Conservation (phyloP, 75 land plant species). For the Gnetum montanum region DNA sequence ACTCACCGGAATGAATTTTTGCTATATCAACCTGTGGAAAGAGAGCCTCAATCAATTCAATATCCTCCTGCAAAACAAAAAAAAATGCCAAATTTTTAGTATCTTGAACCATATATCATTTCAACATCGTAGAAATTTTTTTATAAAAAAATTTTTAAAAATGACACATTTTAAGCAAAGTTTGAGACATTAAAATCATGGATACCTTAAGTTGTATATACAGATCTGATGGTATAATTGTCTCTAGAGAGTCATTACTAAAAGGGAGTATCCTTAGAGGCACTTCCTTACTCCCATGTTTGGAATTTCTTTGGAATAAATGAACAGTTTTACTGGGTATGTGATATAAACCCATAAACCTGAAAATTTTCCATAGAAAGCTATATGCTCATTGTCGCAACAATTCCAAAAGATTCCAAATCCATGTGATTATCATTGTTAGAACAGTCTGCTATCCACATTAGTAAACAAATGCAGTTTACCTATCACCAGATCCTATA, state of each 20-base stretch:
- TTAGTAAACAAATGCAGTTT: not conserved
- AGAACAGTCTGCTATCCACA: slow-evolving; percentile 3
- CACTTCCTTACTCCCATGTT: slow-evolving; percentile 37
- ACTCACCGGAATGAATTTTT: slow-evolving; percentile 35
- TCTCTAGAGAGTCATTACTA: slow-evolving; percentile 22
- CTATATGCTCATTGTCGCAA: no score
- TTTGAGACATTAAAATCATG: not conserved
- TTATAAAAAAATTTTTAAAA: not conserved
- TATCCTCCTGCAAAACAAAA: slow-evolving; percentile 25
- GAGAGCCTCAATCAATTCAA: slow-evolving; percentile 38
- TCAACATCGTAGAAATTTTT: no score
- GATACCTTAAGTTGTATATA: slow-evolving; percentile 31
- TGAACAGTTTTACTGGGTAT: slow-evolving; percentile 34
- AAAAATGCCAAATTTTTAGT: no score
- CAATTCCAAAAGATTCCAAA: no score
- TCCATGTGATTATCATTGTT: no score
- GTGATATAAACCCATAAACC: slow-evolving; percentile 41
- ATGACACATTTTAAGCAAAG: not conserved
- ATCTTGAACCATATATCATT: no score
- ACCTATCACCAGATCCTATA: slow-evolving; percentile 54
- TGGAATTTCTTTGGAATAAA: slow-evolving; percentile 26
- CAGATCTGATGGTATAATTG: slow-evolving; percentile 28
- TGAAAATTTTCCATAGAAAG: slow-evolving; percentile 5
- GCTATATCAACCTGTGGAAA: slow-evolving; percentile 34
- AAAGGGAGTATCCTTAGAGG: slow-evolving; percentile 20